Base-by-base conservation (phyloP, 441 rosid species). In the Pelargonium myrrhifolium region DNA sequence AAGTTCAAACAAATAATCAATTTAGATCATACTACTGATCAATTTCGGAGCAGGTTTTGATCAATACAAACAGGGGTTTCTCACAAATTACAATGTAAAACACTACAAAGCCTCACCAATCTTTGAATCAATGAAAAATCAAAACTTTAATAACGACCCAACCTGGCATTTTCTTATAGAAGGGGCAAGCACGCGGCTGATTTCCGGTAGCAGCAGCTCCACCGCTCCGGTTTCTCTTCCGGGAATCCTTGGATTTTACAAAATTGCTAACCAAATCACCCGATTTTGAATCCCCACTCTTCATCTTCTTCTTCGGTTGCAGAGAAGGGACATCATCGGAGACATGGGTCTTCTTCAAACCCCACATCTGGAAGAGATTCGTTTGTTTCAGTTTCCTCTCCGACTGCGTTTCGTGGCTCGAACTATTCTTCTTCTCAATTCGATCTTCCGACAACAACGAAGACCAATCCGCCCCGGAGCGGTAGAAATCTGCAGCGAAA, bases 161-260 rank as follows among this genome's bases (percentile, higher is more conserved):
- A 87, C 96, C 90, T 77, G 92, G 90, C 56, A 89, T 87, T 76
- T 78, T 86, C 76, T 89, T 89, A 55, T 87, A 89, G 59, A 87
- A 89, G 58, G 96, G 96, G 69, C 96, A 90, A 71, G 49, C 64
- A 51, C 87, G 80, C 61, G 81, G 77, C 20, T 76, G 72, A 66
- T 75, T 69, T 35, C 18, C 37, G 1, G 69, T 62, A 76, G 65
- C 74, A 28, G 17, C 69, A 9, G 43, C 68, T 64, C 68, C 71
- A 55, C 62, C 31, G 43, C 58, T 31, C 35, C 20, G 43, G 15
- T 28, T 53, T 17, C 51, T 40, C 73, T 2, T 64, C 55, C 63
- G 65, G 53, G 64, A 10, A 18, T 47, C 61, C 37, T 10, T 68
- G 0, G 74, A 18, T 47, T 71, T 74, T 56, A 35, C 66, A 20